Percentiles rank a stretch among this genome's conserved stretches.
phyloP scores from a whole-genome alignment of 257 asterid genomes.

The Solanum habrochaites region DNA sequence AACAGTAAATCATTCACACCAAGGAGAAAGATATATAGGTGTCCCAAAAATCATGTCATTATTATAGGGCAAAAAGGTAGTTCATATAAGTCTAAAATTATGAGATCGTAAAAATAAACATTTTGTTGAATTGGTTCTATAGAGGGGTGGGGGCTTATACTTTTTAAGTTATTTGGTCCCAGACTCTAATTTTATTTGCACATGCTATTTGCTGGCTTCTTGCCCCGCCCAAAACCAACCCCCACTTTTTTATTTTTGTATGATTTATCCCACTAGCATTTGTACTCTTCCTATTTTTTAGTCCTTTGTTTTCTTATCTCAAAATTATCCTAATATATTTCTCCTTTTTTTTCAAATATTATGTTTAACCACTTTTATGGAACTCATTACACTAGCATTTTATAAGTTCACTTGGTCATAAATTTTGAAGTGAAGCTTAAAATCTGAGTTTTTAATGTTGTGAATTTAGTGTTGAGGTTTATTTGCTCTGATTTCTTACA shows the following conservation, averaged over 20 bases:
- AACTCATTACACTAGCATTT: background rate
- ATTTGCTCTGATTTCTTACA: too few relatives aligned
- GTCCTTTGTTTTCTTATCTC: background rate
- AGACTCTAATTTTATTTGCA: slow-evolving; percentile 24
- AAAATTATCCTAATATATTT: background rate
- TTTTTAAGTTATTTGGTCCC: slow-evolving; percentile 43
- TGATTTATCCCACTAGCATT: background rate
- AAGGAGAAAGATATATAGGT: background rate
- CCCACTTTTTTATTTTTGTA: background rate
- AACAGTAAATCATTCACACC: background rate
- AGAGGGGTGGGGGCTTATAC: background rate
- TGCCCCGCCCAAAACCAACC: slow-evolving; percentile 2
- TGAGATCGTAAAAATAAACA: background rate
- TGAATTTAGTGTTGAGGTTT: too few relatives aligned
- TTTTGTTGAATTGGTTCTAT: background rate
- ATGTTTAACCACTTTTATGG: background rate
- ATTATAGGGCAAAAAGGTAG: slow-evolving; percentile 2
- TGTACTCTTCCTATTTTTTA: background rate
- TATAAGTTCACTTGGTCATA: background rate
- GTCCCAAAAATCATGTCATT: slow-evolving; percentile 1
- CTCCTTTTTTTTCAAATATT: background rate
- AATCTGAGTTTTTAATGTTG: too few relatives aligned
- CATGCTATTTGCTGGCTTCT: slow-evolving; percentile 34
- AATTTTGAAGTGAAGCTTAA: too few relatives aligned
- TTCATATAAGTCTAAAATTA: background rate